Conservation (phyloP, 768 basidiomycete species). For the Hygrocybe coccinea region DNA sequence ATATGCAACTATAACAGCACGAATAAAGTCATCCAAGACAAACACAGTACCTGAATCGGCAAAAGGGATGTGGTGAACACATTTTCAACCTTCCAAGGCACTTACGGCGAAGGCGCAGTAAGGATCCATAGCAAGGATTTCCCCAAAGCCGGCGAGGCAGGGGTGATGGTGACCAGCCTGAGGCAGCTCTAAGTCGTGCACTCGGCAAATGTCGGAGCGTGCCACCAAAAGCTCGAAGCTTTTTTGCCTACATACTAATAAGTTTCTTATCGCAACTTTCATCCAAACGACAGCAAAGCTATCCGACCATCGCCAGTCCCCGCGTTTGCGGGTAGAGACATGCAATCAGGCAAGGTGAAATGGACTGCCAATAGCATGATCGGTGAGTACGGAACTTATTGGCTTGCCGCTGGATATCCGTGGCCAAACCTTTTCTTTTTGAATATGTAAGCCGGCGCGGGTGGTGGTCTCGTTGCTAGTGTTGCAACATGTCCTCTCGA, state of each 20-base stretch:
- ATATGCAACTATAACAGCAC: no score
- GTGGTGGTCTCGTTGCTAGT: constrained; percentile 88
- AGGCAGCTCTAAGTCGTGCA: no score
- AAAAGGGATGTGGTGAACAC: no score
- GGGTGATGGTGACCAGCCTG: no score
- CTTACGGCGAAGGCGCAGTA: no score
- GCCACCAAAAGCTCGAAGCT: no score
- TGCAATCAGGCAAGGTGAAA: constrained; percentile 55
- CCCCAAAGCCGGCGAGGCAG: no score
- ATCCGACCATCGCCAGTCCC: constrained; percentile 35
- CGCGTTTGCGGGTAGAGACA: constrained; percentile 62
- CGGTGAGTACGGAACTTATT: constrained; percentile 42
- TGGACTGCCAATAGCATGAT: constrained; percentile 80
- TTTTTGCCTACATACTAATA: background rate
- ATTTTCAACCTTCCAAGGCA: no score
- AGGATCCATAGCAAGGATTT: no score
- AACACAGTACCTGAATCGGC: no score
- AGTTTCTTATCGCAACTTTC: background rate
- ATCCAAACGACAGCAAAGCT: constrained; percentile 18
- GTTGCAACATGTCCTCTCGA: constrained; percentile 96
- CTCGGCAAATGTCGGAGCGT: background rate
- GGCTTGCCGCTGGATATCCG: background rate
- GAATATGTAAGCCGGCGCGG: constrained; percentile 71
- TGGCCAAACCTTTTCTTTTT: background rate
- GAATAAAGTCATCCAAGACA: no score